phyloP scores from a whole-genome alignment of 148 eudicot genomes.

The Persicaria tinctoria region DNA sequence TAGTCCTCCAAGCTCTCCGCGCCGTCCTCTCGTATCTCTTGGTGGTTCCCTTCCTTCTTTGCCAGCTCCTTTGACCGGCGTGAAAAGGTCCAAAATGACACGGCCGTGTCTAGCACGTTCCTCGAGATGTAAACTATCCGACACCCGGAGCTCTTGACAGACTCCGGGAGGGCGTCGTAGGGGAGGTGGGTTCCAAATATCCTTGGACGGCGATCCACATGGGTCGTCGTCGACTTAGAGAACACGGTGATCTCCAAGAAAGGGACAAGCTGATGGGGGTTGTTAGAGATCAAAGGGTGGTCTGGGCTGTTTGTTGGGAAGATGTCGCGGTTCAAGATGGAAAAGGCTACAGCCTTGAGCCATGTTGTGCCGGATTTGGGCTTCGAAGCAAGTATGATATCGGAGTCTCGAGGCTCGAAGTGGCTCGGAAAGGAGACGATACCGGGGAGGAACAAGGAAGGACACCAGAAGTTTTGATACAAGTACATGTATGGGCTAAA shows the following conservation, averaged over 20 bases:
- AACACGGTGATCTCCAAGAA: constrained; percentile 21
- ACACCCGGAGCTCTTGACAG: constrained; percentile 14
- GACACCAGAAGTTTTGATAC: constrained; percentile 53
- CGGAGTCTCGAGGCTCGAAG: constrained; percentile 35
- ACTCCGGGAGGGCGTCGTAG: constrained; percentile 16
- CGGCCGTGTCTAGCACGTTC: constrained; percentile 25
- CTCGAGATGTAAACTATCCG: constrained; percentile 30
- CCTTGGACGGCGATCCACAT: constrained; percentile 15
- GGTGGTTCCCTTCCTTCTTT: constrained; percentile 9
- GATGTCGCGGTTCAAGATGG: constrained; percentile 16
- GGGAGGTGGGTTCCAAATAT: constrained; percentile 25
- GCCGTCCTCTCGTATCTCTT: neutral
- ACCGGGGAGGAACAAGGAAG: constrained; percentile 27
- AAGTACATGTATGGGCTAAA: constrained; percentile 22
- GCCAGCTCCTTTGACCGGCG: constrained; percentile 11
- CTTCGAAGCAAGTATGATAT: constrained; percentile 37
- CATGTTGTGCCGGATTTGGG: constrained; percentile 49
- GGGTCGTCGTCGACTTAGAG: neutral
- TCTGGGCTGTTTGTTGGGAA: neutral
- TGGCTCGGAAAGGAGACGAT: constrained; percentile 18
- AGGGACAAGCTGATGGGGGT: constrained; percentile 25
- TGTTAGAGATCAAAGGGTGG: constrained; percentile 21
- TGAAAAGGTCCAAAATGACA: constrained; percentile 27
- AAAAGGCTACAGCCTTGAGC: constrained; percentile 25
- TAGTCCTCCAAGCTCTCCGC: neutral